These are phyloP conservation scores for Irineochytrium annulatum DNA, from an alignment of 192 early-diverging fungal species.

Conservation along the genomic window DNA sequence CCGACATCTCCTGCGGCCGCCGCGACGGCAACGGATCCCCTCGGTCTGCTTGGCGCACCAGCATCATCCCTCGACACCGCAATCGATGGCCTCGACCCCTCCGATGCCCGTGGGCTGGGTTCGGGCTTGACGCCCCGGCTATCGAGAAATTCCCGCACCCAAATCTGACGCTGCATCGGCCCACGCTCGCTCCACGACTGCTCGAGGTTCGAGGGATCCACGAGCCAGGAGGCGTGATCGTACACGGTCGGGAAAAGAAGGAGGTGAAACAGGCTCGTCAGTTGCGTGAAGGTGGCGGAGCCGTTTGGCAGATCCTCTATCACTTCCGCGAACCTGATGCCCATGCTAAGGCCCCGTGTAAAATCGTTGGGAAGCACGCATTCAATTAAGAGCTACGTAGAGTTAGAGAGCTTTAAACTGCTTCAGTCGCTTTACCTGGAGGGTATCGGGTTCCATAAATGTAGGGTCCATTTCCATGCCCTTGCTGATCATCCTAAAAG, in stretches of 20 bases:
- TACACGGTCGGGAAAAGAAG: slow-evolving; percentile 72
- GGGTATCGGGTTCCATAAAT: slow-evolving; percentile 33
- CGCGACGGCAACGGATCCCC: neutral
- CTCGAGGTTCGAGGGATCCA: slow-evolving; percentile 14
- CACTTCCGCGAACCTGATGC: slow-evolving; percentile 30
- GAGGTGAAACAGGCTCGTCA: slow-evolving; percentile 52
- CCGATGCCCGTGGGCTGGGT: too few species aligned
- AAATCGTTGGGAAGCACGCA: slow-evolving; percentile 37
- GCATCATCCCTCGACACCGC: too few species aligned
- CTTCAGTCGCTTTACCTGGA: slow-evolving; percentile 26
- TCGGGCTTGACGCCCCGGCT: too few species aligned
- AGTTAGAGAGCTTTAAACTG: neutral
- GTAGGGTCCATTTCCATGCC: slow-evolving; percentile 43
- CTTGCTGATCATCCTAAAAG: slow-evolving; percentile 25
- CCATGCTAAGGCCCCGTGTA: slow-evolving; percentile 35
- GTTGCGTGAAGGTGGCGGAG: slow-evolving; percentile 18
- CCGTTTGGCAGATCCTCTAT: slow-evolving; percentile 26
- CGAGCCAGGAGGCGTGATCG: slow-evolving; percentile 41
- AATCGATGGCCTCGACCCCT: too few species aligned
- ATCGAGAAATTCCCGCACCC: slow-evolving; percentile 20
- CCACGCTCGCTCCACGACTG: slow-evolving; percentile 15
- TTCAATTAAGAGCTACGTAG: slow-evolving; percentile 35
- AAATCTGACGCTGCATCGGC: slow-evolving; percentile 8
- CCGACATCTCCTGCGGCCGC: neutral
- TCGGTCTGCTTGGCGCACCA: too few species aligned